Evolutionary conservation across 805 yeast genomes (phyloP).

Genomic region (Debaryomyces hansenii): DNA sequence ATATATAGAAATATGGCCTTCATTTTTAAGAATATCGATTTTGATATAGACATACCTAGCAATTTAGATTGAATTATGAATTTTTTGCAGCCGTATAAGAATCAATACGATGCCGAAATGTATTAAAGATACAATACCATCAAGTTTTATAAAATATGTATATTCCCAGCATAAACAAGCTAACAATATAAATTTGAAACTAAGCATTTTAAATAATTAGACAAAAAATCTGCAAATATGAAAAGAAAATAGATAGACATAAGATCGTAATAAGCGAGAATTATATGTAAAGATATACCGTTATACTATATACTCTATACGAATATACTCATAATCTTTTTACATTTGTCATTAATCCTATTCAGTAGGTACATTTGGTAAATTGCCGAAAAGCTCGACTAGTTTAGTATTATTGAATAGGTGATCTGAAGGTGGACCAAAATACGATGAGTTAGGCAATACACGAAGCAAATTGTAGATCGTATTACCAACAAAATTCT

Average conservation of each 20-base stretch:
- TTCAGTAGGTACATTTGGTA: slow-evolving; percentile 21
- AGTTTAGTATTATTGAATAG: slow-evolving; percentile 57
- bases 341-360: neutral
- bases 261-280: too few species aligned
- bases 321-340: too few species aligned
- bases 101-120: too few species aligned
- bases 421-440: slow-evolving; percentile 46
- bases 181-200: too few species aligned
- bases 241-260: too few species aligned
- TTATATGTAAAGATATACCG: too few species aligned
- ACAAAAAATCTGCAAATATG: too few species aligned
- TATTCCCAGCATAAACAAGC: too few species aligned
- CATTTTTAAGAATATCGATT: neutral
- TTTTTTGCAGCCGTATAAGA: too few species aligned
- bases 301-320: too few species aligned
- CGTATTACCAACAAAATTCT: slow-evolving; percentile 33
- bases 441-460: slow-evolving; percentile 61
- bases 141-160: neutral
- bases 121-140: neutral
- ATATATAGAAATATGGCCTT: neutral
- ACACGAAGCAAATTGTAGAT: slow-evolving; percentile 49
- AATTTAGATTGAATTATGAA: too few species aligned
- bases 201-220: too few species aligned
- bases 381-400: slow-evolving; percentile 39
- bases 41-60: neutral